Base-by-base conservation (phyloP, 345 rosid species). In the Salix udensis region DNA sequence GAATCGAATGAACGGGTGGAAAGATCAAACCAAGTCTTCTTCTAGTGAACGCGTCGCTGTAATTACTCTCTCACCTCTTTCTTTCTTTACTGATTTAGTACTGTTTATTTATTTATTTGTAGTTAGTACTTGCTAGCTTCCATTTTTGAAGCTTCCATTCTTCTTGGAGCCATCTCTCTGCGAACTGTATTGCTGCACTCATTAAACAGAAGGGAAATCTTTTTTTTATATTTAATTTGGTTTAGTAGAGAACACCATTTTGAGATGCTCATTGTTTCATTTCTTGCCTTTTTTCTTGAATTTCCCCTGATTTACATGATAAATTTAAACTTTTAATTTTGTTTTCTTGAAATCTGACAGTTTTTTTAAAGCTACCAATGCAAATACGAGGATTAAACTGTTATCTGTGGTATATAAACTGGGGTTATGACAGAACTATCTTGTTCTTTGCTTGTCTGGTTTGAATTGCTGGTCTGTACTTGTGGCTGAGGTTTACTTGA, bases 1-100 rank as follows among this genome's bases (percentile, higher is more conserved):
- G 79, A n/a, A 58, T 42, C n/a, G 64, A 85, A 81, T 80, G 80
- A 80, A 78, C 80, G 86, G 82, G 75, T 74, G 69, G 83, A 76
- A 81, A 83, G 72, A 80, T 46, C 77, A 77, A 68, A 71, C 70
- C 31, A 71, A 1, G 66, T 82, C 80, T 58, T 82, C 81, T 72
- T 64, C 69, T 65, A 58, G 71, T 61, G 52, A 73, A 39, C 82
- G 39, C 80, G 77, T 73, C 77, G 70, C 79, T 85, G 86, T 79
- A 66, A 77, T 78, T 74, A 82, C 79, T 3, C 48, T 74, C 79
- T 76, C 30, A 10, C 30, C 70, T 61, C 55, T 36, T 8, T 70
- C 58, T 68, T 72, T 68, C 52, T 71, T 83, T 75, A 42, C 68
- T 76, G 67, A 23, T 74, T 77, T 80, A 46, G 42, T 78, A 31